Base-by-base conservation (phyloP, 2,329 filamentous ascomycete species). In the Sporothrix brunneoviolacea region DNA sequence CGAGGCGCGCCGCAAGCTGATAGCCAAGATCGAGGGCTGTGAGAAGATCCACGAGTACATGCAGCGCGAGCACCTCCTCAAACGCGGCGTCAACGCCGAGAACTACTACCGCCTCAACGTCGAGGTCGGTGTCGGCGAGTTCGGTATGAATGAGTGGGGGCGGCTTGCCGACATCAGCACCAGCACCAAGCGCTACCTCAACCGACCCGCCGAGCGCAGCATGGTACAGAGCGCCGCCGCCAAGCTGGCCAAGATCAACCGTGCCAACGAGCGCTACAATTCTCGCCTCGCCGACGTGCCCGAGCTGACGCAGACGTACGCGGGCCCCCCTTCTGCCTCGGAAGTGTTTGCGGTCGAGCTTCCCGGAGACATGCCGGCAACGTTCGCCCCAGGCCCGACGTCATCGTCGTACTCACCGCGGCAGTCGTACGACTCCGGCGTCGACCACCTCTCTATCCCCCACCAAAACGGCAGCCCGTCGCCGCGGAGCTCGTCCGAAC, bases 101-200 rank as follows among this genome's bases (percentile, higher is more conserved):
- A 88, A 94, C 65, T 98, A 98, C 70, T 95, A 90, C 65, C 86
- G 93, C 8, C 74, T 97, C n/a, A 98, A 98, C 57, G 93, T 97
- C 36, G 91, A 97, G 63, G 84, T 95, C 15, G 93, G 91, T 1
- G 91, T 97, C 3, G 91, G 91, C 48, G 93, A 97, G 63, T 97
- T 96, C 65, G 91, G 88, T 46, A 97, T 98, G 90, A 98, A 97
- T 64, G 93, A 97, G 65, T 98, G 93, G 93, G 81, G 88, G 60
- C 82, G 91, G 4, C 72, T 97, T n/a, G 85, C 88, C 22, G 91
- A 96, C 47, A 97, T 98, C 69, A 95, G 88, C 70, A 96, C 89
- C 13, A 85, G 85, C 63, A 98, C 93, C 0, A 80, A 88, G 58
- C 81, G 85, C 56, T 98, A 97, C 64, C 78, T 98, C 48, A 72